Conservation (phyloP, 202 grass and related monocot genomes). For the Setaria italica region DNA sequence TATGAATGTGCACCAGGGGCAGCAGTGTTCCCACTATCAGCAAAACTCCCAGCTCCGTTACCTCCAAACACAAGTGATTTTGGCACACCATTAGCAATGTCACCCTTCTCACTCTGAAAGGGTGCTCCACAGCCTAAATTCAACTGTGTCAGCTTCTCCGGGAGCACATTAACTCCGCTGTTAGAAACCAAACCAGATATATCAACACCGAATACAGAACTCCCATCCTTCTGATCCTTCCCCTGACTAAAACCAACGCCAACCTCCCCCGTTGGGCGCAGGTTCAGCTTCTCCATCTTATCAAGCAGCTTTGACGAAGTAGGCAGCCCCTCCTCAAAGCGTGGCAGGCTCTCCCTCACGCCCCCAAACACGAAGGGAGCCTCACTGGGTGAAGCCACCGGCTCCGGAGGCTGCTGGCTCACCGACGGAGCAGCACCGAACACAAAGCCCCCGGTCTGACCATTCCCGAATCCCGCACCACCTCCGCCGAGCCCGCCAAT, state of each 20-base stretch:
- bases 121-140: constrained; percentile 50
- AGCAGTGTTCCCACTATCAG: constrained; percentile 4
- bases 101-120: constrained; percentile 23
- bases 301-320: constrained; percentile 47
- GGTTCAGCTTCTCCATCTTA: constrained; percentile 58
- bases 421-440: constrained; percentile 37
- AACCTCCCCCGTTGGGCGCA: constrained; percentile 27
- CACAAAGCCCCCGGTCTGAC: constrained; percentile 27
- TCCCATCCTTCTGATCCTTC: constrained; percentile 2
- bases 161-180: constrained; percentile 44
- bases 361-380: constrained; percentile 46
- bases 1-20: constrained; percentile 24
- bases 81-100: constrained; percentile 31
- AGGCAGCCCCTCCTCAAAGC: constrained; percentile 27
- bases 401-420: constrained; percentile 15
- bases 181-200: constrained; percentile 22
- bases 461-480: constrained; percentile 15
- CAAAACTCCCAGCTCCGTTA: constrained; percentile 23
- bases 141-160: constrained; percentile 57
- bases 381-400: constrained; percentile 5
- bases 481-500: not conserved
- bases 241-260: not conserved
- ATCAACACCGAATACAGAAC: constrained; percentile 34
- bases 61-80: constrained; percentile 61
- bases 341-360: constrained; percentile 54